These are phyloP conservation scores for Picochlorum sp. DNA, from an alignment of 139 green algal genomes.

Conservation along the genomic window DNA sequence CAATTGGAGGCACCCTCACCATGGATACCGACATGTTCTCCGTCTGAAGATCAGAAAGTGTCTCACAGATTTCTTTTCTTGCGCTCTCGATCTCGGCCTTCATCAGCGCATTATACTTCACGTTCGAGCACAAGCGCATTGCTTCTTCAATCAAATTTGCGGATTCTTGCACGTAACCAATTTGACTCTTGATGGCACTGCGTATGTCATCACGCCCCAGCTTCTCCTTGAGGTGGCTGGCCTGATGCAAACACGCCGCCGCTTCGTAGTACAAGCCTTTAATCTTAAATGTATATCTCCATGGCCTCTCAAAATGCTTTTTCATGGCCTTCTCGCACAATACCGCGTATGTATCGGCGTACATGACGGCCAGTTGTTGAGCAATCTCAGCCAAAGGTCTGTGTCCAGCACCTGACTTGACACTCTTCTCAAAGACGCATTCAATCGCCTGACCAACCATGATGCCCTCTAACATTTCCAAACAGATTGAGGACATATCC, in stretches of 20 bases:
- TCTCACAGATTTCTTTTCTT: slow-evolving; percentile 38
- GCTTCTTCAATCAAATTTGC: slow-evolving; percentile 19
- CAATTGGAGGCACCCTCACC: too few relatives aligned
- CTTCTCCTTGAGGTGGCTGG: slow-evolving; percentile 15
- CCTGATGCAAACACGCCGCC: slow-evolving; percentile 48
- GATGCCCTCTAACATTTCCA: slow-evolving; percentile 81
- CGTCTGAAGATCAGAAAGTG: slow-evolving; percentile 14
- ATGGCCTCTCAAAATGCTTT: slow-evolving; percentile 76
- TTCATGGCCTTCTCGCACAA: slow-evolving; percentile 41
- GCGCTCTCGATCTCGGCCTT: slow-evolving; percentile 30
- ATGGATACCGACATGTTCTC: slow-evolving; percentile 15
- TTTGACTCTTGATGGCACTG: slow-evolving; percentile 31
- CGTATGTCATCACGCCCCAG: slow-evolving; percentile 6
- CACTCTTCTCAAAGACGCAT: slow-evolving; percentile 80
- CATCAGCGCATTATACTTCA: too few relatives aligned
- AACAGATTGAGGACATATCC: slow-evolving; percentile 69
- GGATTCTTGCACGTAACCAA: slow-evolving; percentile 33
- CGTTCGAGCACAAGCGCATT: too few relatives aligned
- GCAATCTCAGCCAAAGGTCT: slow-evolving; percentile 59
- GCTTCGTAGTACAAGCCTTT: slow-evolving; percentile 55
- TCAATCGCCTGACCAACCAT: slow-evolving; percentile 93
- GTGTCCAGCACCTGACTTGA: slow-evolving; percentile 64
- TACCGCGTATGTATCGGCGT: slow-evolving; percentile 49
- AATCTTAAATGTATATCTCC: slow-evolving; percentile 39
- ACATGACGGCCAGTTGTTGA: slow-evolving; percentile 49